Evolutionary conservation across 495 filamentous ascomycete genomes (phyloP), one percentile per base, ranked within the genome.

Genomic region (Cairneyella variabilis): DNA sequence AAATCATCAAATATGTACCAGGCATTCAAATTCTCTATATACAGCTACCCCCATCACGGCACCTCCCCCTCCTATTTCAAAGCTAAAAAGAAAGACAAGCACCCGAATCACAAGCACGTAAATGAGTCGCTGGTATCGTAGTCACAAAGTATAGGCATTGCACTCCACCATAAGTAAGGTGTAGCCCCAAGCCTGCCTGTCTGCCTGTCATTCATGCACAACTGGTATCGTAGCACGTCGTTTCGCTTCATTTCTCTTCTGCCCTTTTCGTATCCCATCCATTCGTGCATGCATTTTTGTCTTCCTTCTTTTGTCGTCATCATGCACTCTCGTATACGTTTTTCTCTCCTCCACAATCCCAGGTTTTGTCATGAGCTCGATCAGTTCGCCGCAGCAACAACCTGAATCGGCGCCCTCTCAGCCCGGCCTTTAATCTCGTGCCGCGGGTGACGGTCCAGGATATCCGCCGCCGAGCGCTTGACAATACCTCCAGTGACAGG

Each of bases 401-500:
- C 51, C 23, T 63, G 63, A 17, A 63, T 47, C 20, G 62, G 55
- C 28, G 58, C 62, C 34, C 51, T 58, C 51, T 66, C 68, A 11
- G 50, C 56, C 26, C 60, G 59, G 8, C 62, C 66, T 14, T 65
- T 44, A 23, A 68, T 45, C 52, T 71, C 66, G 16, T 46, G 48
- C 39, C 36, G 18, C 8, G 39, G 41, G 3, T 17, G 7, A 5
- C 66, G 67, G 40, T 65, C 66, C 49, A 84, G 72, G 40, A 83
- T 77, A 61, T 88, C 84, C 61, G 86, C 74, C 3, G 89, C 89
- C 12, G 83, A 83, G 21, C 83, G 82, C 73, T 89, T 93, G 45
- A 97, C 81, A 59, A 99, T 97, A 63, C 93, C 93, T 59, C 93
- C 93, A 10, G 92, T 96, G 52, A 95, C 89, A 8, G 93, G 95